Percentiles rank a stretch among this genome's conserved stretches.
These are phyloP conservation scores for Neurospora sp. DNA, from an alignment of 495 filamentous ascomycete genomes.

Conservation along the genomic window DNA sequence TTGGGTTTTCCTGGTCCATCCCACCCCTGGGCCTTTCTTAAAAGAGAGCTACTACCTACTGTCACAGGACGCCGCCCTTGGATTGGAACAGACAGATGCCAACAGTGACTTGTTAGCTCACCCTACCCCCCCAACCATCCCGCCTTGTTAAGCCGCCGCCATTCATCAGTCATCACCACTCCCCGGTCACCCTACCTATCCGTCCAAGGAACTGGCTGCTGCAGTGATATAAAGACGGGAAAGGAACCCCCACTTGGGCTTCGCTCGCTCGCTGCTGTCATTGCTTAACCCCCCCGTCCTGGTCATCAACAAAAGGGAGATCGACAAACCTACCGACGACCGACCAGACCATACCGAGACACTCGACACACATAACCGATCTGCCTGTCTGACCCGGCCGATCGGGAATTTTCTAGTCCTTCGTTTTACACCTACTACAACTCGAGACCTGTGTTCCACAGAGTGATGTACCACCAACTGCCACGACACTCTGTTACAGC, in stretches of 20 bases:
- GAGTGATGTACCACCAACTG: conserved; percentile 19
- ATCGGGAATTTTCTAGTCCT: conserved; percentile 14
- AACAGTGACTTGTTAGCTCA: neutral
- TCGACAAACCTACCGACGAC: neutral
- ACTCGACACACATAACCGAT: conserved; percentile 4
- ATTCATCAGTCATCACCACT: neutral
- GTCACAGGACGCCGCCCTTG: neutral
- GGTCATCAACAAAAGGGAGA: neutral
- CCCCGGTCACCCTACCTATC: neutral
- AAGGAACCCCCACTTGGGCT: neutral
- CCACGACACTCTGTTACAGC: conserved; percentile 9
- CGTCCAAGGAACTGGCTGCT: neutral
- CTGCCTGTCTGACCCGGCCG: conserved; percentile 18
- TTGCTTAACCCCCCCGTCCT: neutral
- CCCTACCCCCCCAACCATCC: neutral
- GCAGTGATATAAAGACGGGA: neutral
- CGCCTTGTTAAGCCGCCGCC: neutral
- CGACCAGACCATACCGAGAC: neutral
- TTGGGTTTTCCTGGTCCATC: conserved; percentile 7
- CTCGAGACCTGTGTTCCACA: conserved; percentile 4
- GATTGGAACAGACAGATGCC: neutral
- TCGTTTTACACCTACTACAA: conserved; percentile 8
- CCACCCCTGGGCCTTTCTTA: neutral
- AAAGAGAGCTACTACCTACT: neutral
- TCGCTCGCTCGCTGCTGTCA: neutral